Evolutionary conservation across 768 basidiomycete species (phyloP).

Genomic region (Boletus subparvulus): DNA sequence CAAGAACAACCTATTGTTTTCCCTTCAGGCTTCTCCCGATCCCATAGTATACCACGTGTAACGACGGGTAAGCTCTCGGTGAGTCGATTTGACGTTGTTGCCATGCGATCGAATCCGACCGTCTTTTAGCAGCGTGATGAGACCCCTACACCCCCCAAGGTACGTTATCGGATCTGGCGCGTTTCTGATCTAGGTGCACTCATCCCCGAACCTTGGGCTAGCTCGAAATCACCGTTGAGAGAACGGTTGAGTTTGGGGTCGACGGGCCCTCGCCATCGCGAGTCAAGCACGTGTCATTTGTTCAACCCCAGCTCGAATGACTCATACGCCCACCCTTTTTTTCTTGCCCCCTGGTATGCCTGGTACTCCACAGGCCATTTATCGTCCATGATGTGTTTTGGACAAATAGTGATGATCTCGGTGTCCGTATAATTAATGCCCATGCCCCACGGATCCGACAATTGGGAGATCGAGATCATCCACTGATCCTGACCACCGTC

Average conservation of each 20-base stretch:
- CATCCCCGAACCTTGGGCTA: neutral
- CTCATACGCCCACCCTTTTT: neutral
- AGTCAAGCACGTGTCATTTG: slow-evolving; percentile 6
- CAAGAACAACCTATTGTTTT: slow-evolving; percentile 31
- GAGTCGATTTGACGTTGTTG: neutral
- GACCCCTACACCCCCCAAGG: slow-evolving; percentile 15
- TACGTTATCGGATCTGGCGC: slow-evolving; percentile 1
- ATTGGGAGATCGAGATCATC: too few relatives aligned
- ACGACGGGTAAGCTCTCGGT: slow-evolving; percentile 6
- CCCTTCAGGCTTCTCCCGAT: slow-evolving; percentile 12
- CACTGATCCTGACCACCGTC: too few relatives aligned
- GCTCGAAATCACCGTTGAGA: slow-evolving; percentile 32
- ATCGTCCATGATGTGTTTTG: too few relatives aligned
- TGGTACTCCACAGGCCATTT: too few relatives aligned
- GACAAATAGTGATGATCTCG: too few relatives aligned
- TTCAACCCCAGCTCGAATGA: slow-evolving; percentile 8
- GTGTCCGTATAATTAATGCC: too few relatives aligned
- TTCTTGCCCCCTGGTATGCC: too few relatives aligned
- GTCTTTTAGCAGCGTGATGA: slow-evolving; percentile 13
- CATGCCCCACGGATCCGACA: too few relatives aligned
- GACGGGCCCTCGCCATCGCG: slow-evolving; percentile 9
- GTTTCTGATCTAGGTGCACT: neutral
- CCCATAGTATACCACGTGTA: slow-evolving; percentile 23
- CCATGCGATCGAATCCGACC: neutral
- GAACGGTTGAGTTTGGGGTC: slow-evolving; percentile 28